Base-by-base conservation (phyloP, 139 green algal species). In the Ettlia oleoabundans region DNA sequence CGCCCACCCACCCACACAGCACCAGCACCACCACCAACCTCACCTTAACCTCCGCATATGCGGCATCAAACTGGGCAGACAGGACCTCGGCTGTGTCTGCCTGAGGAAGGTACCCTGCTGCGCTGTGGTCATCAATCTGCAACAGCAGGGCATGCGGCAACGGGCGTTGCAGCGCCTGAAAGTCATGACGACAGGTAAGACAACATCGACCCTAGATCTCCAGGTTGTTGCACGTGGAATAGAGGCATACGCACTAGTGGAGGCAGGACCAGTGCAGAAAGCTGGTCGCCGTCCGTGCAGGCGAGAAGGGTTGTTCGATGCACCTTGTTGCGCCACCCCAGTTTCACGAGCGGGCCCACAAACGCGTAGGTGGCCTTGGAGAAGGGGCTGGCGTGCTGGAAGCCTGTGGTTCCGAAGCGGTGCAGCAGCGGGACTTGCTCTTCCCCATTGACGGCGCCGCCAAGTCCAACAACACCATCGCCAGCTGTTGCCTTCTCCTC, bases 331-430 rank as follows among this genome's bases (percentile, higher is more conserved):
- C 37, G 33, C 2, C 62, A 73, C 7, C 89, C 91, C 28, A 84
- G 66, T 13, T 84, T 9, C 19, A 95, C 40, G 19, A 95, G 66
- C 3, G 91, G 86, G 1, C 37, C 47, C 0, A 90, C 89, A 75
- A 92, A 95, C 3, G 13, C 75, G 73, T 91, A 95, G 42, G 88
- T 88, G 8, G 79, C 79, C 18, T 85, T 32, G 41, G 76, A 51
- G 41, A 87, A 32, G 55, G 55, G 55, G 18, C 55, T n/a, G 18
- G 55, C 55, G 30, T 65, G 55, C 55, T 65, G 55, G 55, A 65
- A 84, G 13, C 65, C 75, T 10, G 75, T 72, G 28, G 75, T 81
- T 37, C 75, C 75, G 21, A 63, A 81, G 38, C 75, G 75, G 24
- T 32, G 53, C 37, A 33, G 37, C 37, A 53, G 55, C 55, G 47